Percentiles rank a stretch among this genome's conserved stretches.
phyloP scores from a whole-genome alignment of 2,329 filamentous ascomycete species.

The Fusarium sp. region DNA sequence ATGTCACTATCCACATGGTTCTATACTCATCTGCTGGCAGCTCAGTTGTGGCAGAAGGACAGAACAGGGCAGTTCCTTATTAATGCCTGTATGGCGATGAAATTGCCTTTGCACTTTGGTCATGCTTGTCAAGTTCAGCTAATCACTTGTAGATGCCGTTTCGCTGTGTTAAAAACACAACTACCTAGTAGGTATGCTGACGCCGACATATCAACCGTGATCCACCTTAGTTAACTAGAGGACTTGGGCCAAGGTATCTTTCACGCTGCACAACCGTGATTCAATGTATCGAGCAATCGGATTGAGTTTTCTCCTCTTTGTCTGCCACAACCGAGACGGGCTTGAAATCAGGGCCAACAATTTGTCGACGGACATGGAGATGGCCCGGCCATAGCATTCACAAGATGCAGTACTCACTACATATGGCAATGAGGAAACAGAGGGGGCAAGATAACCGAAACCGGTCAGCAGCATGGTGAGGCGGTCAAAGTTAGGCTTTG shows the following conservation, averaged over 20 bases:
- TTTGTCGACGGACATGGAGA: not conserved
- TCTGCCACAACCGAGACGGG: not conserved
- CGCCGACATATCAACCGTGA: not conserved
- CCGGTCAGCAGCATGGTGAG: conserved; percentile 19
- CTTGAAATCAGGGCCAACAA: not conserved
- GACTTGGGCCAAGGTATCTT: not conserved
- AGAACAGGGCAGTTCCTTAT: not conserved
- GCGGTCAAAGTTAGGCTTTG: conserved; percentile 21
- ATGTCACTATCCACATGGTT: not conserved
- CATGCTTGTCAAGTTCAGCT: not conserved
- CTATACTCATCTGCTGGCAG: not conserved
- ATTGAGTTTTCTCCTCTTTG: not conserved
- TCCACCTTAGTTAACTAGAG: not conserved
- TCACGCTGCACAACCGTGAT: not conserved
- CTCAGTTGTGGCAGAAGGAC: not conserved
- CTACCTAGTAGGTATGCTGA: not conserved
- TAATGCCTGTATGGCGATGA: not conserved
- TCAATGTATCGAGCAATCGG: not conserved
- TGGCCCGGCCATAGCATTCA: conserved; percentile 2
- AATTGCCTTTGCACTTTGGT: too few species aligned
- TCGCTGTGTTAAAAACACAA: not conserved
- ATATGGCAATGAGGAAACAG: conserved; percentile 1
- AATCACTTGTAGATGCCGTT: not conserved
- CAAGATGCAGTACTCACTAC: not conserved
- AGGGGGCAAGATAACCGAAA: conserved; percentile 20